Evolutionary conservation across 805 yeast genomes (phyloP).

Genomic region (Starmerella davenportii): DNA sequence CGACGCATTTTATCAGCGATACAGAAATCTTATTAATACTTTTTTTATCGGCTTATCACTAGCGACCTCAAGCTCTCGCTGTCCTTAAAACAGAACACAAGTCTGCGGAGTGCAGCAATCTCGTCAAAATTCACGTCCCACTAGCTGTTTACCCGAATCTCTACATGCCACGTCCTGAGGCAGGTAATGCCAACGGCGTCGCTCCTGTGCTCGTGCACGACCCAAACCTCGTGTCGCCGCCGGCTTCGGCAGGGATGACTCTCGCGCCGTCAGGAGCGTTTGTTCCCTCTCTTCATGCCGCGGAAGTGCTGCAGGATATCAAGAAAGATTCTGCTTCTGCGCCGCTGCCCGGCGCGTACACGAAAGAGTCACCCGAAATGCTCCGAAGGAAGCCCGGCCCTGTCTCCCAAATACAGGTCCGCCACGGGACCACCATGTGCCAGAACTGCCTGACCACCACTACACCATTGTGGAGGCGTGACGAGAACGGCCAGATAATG

Average conservation of each 20-base stretch:
- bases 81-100: too few species aligned
- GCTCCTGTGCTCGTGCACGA: neutral
- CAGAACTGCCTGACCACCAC: conserved; percentile 83
- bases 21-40: too few species aligned
- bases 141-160: neutral
- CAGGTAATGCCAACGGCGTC: neutral
- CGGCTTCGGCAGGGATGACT: neutral
- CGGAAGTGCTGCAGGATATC: too few species aligned
- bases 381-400: conserved; percentile 8
- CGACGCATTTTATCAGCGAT: too few species aligned
- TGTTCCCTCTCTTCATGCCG: neutral
- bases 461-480: conserved; percentile 90
- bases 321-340: too few species aligned
- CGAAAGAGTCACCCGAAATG: too few species aligned
- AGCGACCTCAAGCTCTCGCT: too few species aligned
- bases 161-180: neutral
- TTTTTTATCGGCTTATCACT: too few species aligned
- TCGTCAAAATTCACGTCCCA: neutral
- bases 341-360: too few species aligned
- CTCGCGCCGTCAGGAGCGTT: neutral
- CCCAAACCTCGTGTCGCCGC: neutral
- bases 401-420: conserved; percentile 12
- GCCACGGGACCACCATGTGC: conserved; percentile 27
- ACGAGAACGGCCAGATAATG: conserved; percentile 79
- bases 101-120: too few species aligned